Conservation (phyloP, 2,329 filamentous ascomycete genomes). For the Didymella exigua region DNA sequence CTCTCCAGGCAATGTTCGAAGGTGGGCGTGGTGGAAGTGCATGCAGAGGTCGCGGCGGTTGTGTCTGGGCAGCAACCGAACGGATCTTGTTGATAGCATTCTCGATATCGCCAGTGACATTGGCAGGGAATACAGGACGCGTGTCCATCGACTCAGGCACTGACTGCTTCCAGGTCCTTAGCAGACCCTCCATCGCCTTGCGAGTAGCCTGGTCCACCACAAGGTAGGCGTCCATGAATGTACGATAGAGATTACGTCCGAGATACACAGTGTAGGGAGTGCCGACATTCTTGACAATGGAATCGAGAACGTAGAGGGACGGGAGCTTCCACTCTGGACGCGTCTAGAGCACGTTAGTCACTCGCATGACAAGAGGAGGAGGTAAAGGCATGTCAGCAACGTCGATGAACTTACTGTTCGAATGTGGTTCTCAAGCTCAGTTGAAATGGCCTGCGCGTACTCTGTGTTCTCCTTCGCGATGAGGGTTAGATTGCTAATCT, state of each 20-base stretch:
- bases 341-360: constrained; percentile 64
- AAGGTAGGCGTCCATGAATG: constrained; percentile 95
- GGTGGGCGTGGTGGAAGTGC: constrained; percentile 46
- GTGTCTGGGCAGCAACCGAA: constrained; percentile 65
- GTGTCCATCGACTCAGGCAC: constrained; percentile 91
- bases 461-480: constrained; percentile 98
- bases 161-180: constrained; percentile 97
- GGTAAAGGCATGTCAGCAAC: constrained; percentile 46
- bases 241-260: constrained; percentile 86
- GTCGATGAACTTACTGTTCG: constrained; percentile 74
- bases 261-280: constrained; percentile 97
- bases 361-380: not conserved
- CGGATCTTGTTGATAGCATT: constrained; percentile 87
- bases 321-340: constrained; percentile 88
- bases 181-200: constrained; percentile 93
- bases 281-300: constrained; percentile 97
- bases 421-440: constrained; percentile 90
- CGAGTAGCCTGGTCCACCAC: constrained; percentile 83
- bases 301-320: constrained; percentile 96
- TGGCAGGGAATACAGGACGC: constrained; percentile 87
- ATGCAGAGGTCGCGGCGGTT: constrained; percentile 54
- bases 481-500: constrained; percentile 96
- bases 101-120: constrained; percentile 89
- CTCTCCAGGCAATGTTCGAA: constrained; percentile 66
- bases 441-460: constrained; percentile 90